These are phyloP conservation scores for Eucalyptus albens DNA, from an alignment of 345 rosid species.

Conservation along the genomic window DNA sequence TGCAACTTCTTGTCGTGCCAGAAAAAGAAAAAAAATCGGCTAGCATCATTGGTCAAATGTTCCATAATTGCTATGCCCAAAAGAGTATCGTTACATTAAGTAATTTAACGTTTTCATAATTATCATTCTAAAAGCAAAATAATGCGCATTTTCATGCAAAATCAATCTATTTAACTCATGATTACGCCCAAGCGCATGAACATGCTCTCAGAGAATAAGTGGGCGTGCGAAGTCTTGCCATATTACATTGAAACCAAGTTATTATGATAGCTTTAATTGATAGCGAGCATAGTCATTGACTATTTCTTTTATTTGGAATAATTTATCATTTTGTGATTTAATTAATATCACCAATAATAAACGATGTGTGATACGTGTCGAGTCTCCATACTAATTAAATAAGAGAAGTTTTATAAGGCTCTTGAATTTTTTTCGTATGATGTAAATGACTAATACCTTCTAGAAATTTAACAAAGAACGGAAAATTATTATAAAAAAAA, in stretches of 20 bases:
- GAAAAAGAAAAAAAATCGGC: background rate
- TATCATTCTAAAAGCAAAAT: background rate
- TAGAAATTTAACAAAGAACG: background rate
- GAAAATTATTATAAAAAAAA: accelerated
- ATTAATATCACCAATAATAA: accelerated
- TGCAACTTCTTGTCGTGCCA: background rate
- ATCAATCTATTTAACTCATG: background rate
- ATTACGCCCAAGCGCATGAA: too few species aligned
- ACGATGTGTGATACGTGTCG: accelerated
- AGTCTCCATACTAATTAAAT: background rate
- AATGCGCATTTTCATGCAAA: background rate
- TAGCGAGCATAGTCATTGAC: accelerated
- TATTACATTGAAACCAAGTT: background rate
- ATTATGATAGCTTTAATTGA: background rate
- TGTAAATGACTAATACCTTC: background rate
- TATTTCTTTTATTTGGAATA: background rate
- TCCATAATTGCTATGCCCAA: background rate
- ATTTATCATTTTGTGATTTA: background rate
- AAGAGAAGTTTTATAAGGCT: background rate
- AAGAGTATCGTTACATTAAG: background rate
- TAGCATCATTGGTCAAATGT: background rate
- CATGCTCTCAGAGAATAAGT: background rate
- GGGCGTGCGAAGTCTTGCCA: accelerated
- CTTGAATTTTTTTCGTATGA: background rate
- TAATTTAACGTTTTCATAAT: background rate